Conservation (phyloP, 2,329 filamentous ascomycete genomes). For the Mycosphaerella sp. region DNA sequence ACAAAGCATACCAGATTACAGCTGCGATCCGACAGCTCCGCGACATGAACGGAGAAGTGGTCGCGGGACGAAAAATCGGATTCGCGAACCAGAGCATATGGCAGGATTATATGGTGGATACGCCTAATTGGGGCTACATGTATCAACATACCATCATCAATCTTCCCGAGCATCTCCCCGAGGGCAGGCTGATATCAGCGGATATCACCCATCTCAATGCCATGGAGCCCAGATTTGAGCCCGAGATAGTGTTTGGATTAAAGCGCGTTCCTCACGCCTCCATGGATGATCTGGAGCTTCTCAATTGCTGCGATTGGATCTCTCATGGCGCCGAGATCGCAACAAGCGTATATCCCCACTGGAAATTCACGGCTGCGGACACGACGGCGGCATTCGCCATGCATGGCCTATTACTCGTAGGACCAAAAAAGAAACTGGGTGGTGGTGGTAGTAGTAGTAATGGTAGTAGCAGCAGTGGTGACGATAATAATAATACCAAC, state of each 20-base stretch:
- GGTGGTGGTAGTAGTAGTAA: too few species aligned
- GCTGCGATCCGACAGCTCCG: constrained; percentile 22
- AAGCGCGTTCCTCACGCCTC: constrained; percentile 10
- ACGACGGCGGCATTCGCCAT: constrained; percentile 22
- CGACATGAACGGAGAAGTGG: constrained; percentile 23
- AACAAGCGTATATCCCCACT: constrained; percentile 20
- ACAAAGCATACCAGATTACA: constrained; percentile 21
- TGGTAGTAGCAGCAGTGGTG: too few species aligned
- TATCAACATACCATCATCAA: constrained; percentile 22
- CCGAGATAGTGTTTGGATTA: constrained; percentile 21
- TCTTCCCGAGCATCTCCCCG: constrained; percentile 15
- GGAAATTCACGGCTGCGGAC: constrained; percentile 23
- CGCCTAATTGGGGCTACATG: constrained; percentile 21
- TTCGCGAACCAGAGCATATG: constrained; percentile 21
- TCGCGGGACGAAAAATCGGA: constrained; percentile 21
- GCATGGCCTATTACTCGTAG: constrained; percentile 21
- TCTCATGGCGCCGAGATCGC: constrained; percentile 22
- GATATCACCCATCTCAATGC: constrained; percentile 19
- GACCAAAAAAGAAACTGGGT: constrained; percentile 12
- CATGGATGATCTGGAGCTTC: constrained; percentile 21
- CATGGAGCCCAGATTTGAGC: constrained; percentile 23
- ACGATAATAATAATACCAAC: too few species aligned
- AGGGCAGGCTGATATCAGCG: constrained; percentile 19
- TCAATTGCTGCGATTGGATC: constrained; percentile 20
- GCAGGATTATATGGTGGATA: constrained; percentile 20